Evolutionary conservation across 345 rosid genomes (phyloP), one percentile per base, ranked within the genome.

Genomic region (Conringia planisiliqua): DNA sequence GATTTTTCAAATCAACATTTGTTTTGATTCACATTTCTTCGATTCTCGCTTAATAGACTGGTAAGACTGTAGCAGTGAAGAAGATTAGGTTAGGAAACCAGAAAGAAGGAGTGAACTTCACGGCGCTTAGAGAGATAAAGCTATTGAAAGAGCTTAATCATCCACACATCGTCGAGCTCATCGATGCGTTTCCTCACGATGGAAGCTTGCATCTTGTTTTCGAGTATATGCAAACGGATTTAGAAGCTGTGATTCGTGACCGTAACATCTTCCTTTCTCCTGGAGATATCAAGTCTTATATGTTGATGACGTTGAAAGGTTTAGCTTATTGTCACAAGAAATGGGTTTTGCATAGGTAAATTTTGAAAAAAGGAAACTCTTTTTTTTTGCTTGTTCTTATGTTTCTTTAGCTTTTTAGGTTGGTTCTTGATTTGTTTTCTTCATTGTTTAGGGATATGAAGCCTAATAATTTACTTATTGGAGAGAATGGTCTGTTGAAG

Each of bases 211-310:
- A 86, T 75, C 80, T 86, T 24, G 90, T 86, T 38, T 86, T 86
- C 24, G 86, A 84, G 82, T 86, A 84, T 78, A 86, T 86, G 90
- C 87, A 86, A 72, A 86, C 88, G 10, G 90, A 86, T 76, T 82
- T 86, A 46, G 90, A 86, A 82, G 85, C 90, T 11, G 83, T 86
- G 78, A 86, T 86, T 72, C 90, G 90, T 16, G 90, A 86, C 56
- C 82, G 85, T 2, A 86, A 84, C 47, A 84, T 86, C 35, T 82
- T 82, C 30, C 82, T 86, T 5, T 86, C 90, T 6, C 90, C 87
- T 4, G 87, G 81, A 16, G 90, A 86, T 69, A 84, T 82, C 22
- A 86, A 86, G 74, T 82, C 90, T 44, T 86, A 84, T 63, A 82
- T 86, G 71, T 82, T 82, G 48, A 86, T 86, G 90, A 84, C 90